Percentiles rank a stretch among this genome's conserved stretches.
These are phyloP conservation scores for Pythium graminicola DNA, from an alignment of 352 stramenopile genomes.

Conservation along the genomic window DNA sequence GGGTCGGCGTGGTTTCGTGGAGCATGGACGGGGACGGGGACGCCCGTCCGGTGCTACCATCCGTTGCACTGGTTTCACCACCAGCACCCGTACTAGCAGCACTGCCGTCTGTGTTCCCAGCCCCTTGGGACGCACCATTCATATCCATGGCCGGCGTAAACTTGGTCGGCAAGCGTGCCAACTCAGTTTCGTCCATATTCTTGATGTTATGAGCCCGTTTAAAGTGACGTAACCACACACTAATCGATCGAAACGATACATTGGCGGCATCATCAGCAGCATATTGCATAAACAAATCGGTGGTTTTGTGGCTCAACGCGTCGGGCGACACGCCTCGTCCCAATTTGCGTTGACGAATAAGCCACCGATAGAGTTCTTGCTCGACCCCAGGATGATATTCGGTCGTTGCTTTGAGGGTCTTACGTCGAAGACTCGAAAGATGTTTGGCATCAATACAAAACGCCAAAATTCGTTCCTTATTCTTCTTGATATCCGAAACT, in stretches of 20 bases:
- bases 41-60: neutral
- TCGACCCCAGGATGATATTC: conserved; percentile 74
- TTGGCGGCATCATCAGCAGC: conserved; percentile 27
- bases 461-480: conserved; percentile 64
- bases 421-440: conserved; percentile 57
- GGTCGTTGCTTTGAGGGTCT: conserved; percentile 62
- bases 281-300: conserved; percentile 71
- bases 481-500: conserved; percentile 85
- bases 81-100: neutral
- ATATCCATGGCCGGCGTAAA: conserved; percentile 67
- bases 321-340: conserved; percentile 41
- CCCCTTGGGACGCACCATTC: conserved; percentile 5
- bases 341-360: conserved; percentile 61
- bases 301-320: conserved; percentile 40
- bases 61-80: neutral
- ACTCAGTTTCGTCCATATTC: conserved; percentile 39
- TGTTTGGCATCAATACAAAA: conserved; percentile 76
- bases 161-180: conserved; percentile 40
- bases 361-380: conserved; percentile 77
- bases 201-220: conserved; percentile 60
- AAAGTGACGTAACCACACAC: conserved; percentile 62
- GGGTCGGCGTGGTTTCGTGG: neutral
- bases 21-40: conserved; percentile 8
- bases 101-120: neutral
- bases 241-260: conserved; percentile 38